Conservation (phyloP, 2,329 filamentous ascomycete genomes). For the Cercospora nicotianae region DNA sequence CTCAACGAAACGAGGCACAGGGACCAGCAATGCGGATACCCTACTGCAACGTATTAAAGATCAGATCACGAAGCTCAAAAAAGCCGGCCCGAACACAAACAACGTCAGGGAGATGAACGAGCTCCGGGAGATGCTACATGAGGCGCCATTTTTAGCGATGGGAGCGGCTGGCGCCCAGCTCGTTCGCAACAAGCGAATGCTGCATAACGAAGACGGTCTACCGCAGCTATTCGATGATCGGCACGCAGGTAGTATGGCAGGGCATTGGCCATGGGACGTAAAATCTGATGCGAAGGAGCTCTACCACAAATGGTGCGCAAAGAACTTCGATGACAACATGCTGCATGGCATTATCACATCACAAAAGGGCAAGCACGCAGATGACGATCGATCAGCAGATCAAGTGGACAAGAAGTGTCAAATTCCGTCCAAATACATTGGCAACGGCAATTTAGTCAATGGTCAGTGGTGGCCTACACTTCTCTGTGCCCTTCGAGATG, state of each 20-base stretch:
- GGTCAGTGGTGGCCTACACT: constrained; percentile 59
- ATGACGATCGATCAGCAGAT: constrained; percentile 27
- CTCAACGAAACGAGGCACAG: constrained; percentile 5
- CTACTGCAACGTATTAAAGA: constrained; percentile 16
- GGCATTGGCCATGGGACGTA: constrained; percentile 49
- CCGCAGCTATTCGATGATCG: constrained; percentile 43
- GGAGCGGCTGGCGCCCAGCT: constrained; percentile 28
- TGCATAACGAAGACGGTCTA: constrained; percentile 42
- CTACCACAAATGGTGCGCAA: constrained; percentile 47
- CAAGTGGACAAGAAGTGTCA: constrained; percentile 31
- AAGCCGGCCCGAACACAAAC: neutral
- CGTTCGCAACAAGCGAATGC: constrained; percentile 40
- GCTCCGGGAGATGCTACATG: constrained; percentile 43
- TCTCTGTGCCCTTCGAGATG: constrained; percentile 52
- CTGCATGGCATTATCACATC: constrained; percentile 45
- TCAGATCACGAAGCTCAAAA: constrained; percentile 15
- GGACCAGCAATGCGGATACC: constrained; percentile 12
- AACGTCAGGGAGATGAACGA: constrained; percentile 29
- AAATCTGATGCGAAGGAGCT: constrained; percentile 50
- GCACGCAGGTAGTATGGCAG: constrained; percentile 22
- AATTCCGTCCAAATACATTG: constrained; percentile 38
- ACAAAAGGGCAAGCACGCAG: constrained; percentile 21
- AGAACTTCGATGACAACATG: constrained; percentile 48
- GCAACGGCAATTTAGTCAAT: constrained; percentile 45
- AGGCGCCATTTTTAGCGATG: constrained; percentile 42